phyloP scores from a whole-genome alignment of 148 eudicot species.

The Tetragonia tetragonoides region DNA sequence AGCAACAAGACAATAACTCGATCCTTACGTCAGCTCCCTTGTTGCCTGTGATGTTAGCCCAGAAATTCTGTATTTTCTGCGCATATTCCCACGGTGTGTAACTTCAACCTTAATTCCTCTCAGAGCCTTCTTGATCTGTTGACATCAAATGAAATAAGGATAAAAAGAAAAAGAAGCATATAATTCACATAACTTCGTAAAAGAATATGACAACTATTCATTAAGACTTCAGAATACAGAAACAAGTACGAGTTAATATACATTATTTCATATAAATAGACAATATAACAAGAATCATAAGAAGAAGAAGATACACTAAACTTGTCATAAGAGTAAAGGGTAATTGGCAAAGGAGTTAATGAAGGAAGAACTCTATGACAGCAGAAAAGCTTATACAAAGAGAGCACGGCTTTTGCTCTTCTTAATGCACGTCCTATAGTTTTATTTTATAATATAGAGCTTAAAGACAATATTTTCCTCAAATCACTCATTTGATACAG shows the following conservation, averaged over 20 bases:
- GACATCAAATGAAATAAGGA: not conserved
- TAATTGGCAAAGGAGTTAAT: not conserved
- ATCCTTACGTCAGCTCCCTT: constrained; percentile 63
- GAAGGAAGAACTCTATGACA: not conserved
- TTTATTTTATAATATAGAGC: too few relatives aligned
- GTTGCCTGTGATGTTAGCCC: constrained; percentile 80
- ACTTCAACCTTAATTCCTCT: constrained; percentile 82
- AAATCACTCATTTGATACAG: too few relatives aligned
- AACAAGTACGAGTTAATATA: not conserved
- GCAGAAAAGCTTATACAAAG: not conserved
- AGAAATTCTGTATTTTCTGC: constrained; percentile 68
- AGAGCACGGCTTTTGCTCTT: not conserved
- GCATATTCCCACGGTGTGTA: constrained; percentile 69
- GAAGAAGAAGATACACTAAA: not conserved
- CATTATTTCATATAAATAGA: not conserved
- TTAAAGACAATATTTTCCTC: too few relatives aligned
- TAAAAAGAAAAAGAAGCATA: not conserved
- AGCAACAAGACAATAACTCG: not conserved
- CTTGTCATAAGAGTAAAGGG: not conserved
- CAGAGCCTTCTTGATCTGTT: constrained; percentile 71
- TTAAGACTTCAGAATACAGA: not conserved
- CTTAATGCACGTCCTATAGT: not conserved
- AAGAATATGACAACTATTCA: not conserved
- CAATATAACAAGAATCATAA: not conserved
- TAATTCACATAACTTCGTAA: not conserved